Percentiles rank a stretch among this genome's conserved stretches.
phyloP scores from a whole-genome alignment of 176 grass and related monocot genomes.

The Lolium perenne region DNA sequence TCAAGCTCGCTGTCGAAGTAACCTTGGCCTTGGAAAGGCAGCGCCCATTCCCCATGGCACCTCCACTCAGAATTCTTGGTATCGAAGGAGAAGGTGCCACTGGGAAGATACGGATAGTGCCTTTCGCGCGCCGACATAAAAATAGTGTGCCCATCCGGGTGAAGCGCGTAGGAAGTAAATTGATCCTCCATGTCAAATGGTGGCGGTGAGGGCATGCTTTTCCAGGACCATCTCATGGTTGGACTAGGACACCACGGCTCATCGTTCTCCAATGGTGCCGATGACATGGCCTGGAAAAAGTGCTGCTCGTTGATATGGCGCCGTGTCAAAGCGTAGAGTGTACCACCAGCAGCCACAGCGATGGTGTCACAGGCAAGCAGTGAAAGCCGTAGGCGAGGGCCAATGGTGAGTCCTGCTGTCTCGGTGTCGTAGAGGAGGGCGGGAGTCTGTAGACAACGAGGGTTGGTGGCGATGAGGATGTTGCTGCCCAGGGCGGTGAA shows the following conservation, averaged over 20 bases:
- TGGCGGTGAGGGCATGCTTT: neutral
- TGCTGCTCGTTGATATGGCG: neutral
- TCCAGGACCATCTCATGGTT: constrained; percentile 1
- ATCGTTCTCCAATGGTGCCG: neutral
- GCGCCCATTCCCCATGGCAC: neutral
- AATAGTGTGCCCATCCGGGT: neutral
- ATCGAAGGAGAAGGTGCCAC: constrained; percentile 2
- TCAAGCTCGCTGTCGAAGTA: neutral
- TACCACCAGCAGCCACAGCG: neutral
- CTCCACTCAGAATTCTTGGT: neutral
- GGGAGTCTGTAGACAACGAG: neutral
- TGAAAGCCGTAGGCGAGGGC: neutral
- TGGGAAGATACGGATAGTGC: neutral
- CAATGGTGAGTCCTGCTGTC: neutral
- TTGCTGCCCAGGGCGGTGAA: neutral
- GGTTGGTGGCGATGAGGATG: neutral
- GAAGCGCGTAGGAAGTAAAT: neutral
- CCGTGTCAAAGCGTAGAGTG: neutral
- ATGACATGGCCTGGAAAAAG: neutral
- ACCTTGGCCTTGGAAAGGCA: neutral
- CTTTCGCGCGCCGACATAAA: neutral
- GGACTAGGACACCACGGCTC: neutral
- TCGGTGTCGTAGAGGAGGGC: neutral
- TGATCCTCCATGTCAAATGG: neutral
- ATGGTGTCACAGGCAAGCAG: neutral